Evolutionary conservation across 2,329 filamentous ascomycete species (phyloP).

Genomic region (Colletotrichum cuscutae): DNA sequence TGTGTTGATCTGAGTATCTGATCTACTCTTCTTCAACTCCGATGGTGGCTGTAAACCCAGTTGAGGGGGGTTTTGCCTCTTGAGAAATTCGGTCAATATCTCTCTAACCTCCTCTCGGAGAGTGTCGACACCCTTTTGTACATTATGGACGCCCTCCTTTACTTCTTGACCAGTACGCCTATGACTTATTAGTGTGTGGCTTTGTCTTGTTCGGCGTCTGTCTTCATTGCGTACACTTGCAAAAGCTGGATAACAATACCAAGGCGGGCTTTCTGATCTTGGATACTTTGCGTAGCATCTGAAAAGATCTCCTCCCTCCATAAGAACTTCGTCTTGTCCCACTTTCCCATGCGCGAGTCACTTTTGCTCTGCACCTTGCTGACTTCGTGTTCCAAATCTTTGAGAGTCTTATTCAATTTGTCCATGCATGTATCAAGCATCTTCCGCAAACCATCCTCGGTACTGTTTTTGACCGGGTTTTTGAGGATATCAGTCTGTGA

Average conservation of each 20-base stretch:
- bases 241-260: background rate
- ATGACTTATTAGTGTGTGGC: background rate
- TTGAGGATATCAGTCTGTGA: background rate
- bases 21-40: slow-evolving; percentile 7
- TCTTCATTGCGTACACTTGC: background rate
- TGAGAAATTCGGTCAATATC: background rate
- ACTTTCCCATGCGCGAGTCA: slow-evolving; percentile 4
- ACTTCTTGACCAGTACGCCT: background rate
- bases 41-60: slow-evolving; percentile 1
- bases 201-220: background rate
- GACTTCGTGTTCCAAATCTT: background rate
- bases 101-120: background rate
- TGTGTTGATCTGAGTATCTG: slow-evolving; percentile 15
- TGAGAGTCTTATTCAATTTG: background rate
- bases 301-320: slow-evolving; percentile 11
- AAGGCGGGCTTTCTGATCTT: slow-evolving; percentile 2
- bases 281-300: slow-evolving; percentile 8
- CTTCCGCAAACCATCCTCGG: background rate
- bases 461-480: background rate
- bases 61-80: background rate
- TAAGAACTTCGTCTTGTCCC: slow-evolving; percentile 19
- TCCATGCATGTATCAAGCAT: background rate
- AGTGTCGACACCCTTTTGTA: background rate
- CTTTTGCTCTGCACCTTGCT: slow-evolving; percentile 1
- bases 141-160: background rate